A percentile compares a stretch with the other conserved stretches of the same genome.
These are phyloP conservation scores for Phytophthora litchii DNA, from an alignment of 352 stramenopile species.

Conservation along the genomic window DNA sequence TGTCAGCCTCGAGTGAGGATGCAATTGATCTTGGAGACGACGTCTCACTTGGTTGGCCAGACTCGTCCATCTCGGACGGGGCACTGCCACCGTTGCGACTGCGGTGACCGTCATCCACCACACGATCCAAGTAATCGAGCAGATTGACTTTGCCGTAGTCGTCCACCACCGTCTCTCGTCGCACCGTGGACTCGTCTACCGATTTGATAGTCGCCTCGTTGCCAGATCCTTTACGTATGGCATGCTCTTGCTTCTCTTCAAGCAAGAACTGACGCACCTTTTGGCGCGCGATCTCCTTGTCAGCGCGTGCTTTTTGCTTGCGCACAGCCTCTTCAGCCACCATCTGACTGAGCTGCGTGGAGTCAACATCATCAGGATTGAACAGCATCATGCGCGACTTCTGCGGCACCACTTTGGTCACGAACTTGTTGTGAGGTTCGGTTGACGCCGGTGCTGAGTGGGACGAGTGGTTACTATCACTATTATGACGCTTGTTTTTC, in stretches of 20 bases:
- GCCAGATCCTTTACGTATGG: slow-evolving; percentile 14
- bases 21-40: slow-evolving; percentile 37
- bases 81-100: slow-evolving; percentile 31
- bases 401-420: slow-evolving; percentile 54
- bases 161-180: slow-evolving; percentile 54
- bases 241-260: slow-evolving; percentile 39
- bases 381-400: slow-evolving; percentile 64
- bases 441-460: slow-evolving; percentile 24
- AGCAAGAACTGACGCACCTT: slow-evolving; percentile 54
- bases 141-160: slow-evolving; percentile 59
- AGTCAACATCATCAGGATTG: slow-evolving; percentile 54
- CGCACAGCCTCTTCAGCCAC: slow-evolving; percentile 46
- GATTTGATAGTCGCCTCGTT: slow-evolving; percentile 52
- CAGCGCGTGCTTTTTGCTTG: slow-evolving; percentile 53
- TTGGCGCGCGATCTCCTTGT: slow-evolving; percentile 50
- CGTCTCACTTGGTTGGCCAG: slow-evolving; percentile 16
- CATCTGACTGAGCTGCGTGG: slow-evolving; percentile 43
- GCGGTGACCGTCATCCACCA: slow-evolving; percentile 35
- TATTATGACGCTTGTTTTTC: slow-evolving; percentile 48
- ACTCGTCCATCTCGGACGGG: slow-evolving; percentile 26
- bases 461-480: slow-evolving; percentile 36
- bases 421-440: slow-evolving; percentile 60
- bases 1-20: slow-evolving; percentile 32
- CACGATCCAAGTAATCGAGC: slow-evolving; percentile 51
- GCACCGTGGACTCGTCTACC: slow-evolving; percentile 53